Conservation (phyloP, 208 protist species). For the Trichomonas vaginalis region DNA sequence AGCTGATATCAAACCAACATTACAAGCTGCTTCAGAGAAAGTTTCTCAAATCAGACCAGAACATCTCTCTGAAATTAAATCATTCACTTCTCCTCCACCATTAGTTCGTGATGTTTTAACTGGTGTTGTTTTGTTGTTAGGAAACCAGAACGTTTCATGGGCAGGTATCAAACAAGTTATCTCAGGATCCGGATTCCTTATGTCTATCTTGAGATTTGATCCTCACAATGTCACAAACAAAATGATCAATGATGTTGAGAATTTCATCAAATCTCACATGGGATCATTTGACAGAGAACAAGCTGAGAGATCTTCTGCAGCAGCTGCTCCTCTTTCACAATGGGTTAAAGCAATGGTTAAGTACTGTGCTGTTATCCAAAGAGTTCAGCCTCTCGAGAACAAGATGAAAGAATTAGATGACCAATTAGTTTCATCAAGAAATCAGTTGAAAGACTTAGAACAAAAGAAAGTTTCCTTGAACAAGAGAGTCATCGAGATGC, state of each 20-base stretch:
- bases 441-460: neutral
- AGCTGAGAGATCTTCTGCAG: neutral
- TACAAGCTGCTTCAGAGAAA: neutral
- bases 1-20: neutral
- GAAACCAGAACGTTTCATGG: neutral
- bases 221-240: neutral
- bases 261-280: neutral
- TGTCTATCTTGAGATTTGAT: neutral
- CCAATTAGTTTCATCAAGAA: neutral
- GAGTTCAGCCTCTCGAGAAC: neutral
- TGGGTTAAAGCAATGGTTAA: constrained; percentile 20
- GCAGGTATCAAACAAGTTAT: neutral
- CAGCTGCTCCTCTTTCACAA: neutral
- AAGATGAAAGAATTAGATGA: neutral
- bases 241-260: neutral
- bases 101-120: neutral
- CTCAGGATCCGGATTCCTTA: neutral
- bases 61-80: neutral
- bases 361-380: neutral
- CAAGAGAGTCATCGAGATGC: neutral
- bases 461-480: neutral
- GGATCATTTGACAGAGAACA: constrained; percentile 1
- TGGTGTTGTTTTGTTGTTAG: neutral
- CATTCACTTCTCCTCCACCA: neutral
- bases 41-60: neutral